Evolutionary conservation across 1,284 basidiomycete species (phyloP), one percentile per base, ranked within the genome.

Genomic region (Microbotryum scabiosae): DNA sequence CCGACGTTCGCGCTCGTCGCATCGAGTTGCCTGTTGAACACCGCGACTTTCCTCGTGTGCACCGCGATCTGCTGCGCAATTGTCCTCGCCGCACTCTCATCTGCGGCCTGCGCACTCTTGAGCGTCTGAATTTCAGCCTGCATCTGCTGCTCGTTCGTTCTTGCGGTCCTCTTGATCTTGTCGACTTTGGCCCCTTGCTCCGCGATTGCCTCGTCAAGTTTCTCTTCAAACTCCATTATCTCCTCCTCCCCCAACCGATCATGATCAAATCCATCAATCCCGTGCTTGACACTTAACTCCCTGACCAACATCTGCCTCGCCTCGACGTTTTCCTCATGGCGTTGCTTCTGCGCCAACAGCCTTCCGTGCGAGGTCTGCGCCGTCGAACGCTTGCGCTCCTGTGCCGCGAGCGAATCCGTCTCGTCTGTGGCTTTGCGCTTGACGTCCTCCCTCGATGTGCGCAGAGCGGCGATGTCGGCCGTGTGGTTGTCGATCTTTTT

Each of bases 301-400:
- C 82, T 82, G 60, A 97, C 85, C 32, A 85, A 77, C 10, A 80
- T 78, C 73, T 93, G 90, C 26, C 92, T 83, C 12, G 85, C 84
- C 2, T 75, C 72, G 41, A 92, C 76, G n/a, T 87, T 85, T 56
- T 81, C 78, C 62, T 86, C 82, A 74, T 94, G 88, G 9, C 82
- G 81, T 64, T 75, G 60, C 60, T 76, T 82, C 71, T 88, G 83
- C 0, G 83, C 84, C 45, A 78, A 76, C 23, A 88, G 75, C 21
- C 80, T 78, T 16, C 86, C 87, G 41, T 84, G 81, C 58, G 81
- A 77, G 44, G 79, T 80, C 46, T 84, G 77, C 20, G 85, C 77
- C 18, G 80, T 77, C 21, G 81, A 80, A 62, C 87, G 83, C 36
- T 78, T 74, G 47, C 78, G 76, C 18, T 83, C 80, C n/a, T 80